Evolutionary conservation across 495 filamentous ascomycete genomes (phyloP).

Genomic region (Glonium stellatum): DNA sequence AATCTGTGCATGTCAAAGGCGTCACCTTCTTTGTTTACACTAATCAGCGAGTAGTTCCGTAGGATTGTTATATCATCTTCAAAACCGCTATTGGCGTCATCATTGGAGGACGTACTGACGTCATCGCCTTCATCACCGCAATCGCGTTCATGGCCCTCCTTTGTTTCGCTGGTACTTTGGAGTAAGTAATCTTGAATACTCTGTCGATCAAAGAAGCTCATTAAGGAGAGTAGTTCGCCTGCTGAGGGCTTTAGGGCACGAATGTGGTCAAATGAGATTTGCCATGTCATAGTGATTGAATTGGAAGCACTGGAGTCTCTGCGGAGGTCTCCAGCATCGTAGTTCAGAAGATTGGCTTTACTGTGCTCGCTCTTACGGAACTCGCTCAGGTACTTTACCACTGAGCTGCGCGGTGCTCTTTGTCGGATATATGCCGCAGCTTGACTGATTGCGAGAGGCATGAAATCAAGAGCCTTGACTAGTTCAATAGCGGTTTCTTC

Average conservation of each 20-base stretch:
- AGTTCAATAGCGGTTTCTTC: too few relatives aligned
- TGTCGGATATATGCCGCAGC: neutral
- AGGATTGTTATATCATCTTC: neutral
- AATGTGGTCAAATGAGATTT: constrained; percentile 40
- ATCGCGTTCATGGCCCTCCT: neutral
- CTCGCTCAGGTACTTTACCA: constrained; percentile 35
- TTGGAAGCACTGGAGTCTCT: constrained; percentile 34
- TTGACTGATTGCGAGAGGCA: neutral
- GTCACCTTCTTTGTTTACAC: neutral
- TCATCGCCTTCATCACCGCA: neutral
- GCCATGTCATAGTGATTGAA: neutral
- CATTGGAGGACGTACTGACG: neutral
- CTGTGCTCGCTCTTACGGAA: constrained; percentile 37
- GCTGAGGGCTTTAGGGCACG: constrained; percentile 23
- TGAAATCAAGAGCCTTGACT: constrained; percentile 8
- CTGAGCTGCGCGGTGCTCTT: constrained; percentile 25
- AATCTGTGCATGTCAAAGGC: neutral
- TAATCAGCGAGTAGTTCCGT: neutral
- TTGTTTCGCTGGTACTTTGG: constrained; percentile 1
- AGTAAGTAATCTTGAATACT: constrained; percentile 26
- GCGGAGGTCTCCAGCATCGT: constrained; percentile 34
- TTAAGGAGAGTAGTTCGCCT: constrained; percentile 24
- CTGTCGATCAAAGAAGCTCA: constrained; percentile 28
- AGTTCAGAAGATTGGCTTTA: constrained; percentile 36
- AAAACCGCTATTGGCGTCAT: neutral